Evolutionary conservation across 345 rosid genomes (phyloP).

Genomic region (Sonneratia caseolaris): DNA sequence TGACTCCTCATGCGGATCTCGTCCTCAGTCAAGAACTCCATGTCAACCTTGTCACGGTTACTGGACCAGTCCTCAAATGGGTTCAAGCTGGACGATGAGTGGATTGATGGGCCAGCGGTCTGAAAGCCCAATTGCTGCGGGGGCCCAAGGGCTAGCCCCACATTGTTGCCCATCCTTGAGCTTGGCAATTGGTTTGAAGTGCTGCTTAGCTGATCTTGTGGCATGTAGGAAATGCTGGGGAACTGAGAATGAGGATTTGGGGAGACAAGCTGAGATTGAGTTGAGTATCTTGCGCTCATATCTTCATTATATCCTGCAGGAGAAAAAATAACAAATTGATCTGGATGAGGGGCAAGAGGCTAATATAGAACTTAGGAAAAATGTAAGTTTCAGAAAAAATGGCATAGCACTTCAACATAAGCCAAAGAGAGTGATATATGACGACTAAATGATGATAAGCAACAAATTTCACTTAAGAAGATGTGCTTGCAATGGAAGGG

Average conservation of each 20-base stretch:
- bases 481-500: no score
- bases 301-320: slow-evolving; percentile 48
- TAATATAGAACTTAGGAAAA: no score
- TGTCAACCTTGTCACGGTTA: slow-evolving; percentile 56
- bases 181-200: slow-evolving; percentile 37
- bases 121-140: slow-evolving; percentile 54
- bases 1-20: slow-evolving; percentile 79
- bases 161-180: slow-evolving; percentile 35
- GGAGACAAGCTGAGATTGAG: slow-evolving; percentile 42
- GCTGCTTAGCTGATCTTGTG: slow-evolving; percentile 37
- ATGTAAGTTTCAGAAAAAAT: no score
- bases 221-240: slow-evolving; percentile 27
- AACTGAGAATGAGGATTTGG: slow-evolving; percentile 42
- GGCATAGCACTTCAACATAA: no score
- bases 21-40: slow-evolving; percentile 75
- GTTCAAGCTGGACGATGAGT: slow-evolving; percentile 30
- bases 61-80: slow-evolving; percentile 82
- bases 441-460: no score
- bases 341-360: no score
- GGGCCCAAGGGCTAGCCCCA: slow-evolving; percentile 67
- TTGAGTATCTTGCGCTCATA: slow-evolving; percentile 35
- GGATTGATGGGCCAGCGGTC: slow-evolving; percentile 30
- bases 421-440: no score
- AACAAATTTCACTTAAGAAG: no score
- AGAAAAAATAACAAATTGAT: slow-evolving; percentile 4